Percentiles rank a stretch among this genome's conserved stretches.
Conservation (phyloP, 2,329 filamentous ascomycete genomes). For the Stemphylium beticola region DNA sequence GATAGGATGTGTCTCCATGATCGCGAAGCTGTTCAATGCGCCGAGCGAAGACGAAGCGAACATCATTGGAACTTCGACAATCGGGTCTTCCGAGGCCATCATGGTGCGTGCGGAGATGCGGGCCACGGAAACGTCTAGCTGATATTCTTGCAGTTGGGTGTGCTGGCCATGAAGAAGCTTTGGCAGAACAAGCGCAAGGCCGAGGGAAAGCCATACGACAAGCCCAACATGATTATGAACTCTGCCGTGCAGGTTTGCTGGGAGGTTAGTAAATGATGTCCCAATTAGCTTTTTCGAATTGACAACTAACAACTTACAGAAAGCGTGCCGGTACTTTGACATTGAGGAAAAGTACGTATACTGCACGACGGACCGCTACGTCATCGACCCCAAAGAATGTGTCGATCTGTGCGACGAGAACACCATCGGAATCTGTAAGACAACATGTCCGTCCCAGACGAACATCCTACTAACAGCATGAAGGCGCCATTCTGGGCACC, state of each 20-base stretch:
- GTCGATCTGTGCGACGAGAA: conserved; percentile 70
- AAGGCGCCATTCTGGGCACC: conserved; percentile 78
- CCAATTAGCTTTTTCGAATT: too few relatives aligned
- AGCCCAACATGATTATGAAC: conserved; percentile 94
- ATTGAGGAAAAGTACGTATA: conserved; percentile 84
- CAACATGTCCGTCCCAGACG: not conserved
- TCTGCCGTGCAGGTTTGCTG: conserved; percentile 96
- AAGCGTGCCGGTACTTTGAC: conserved; percentile 81
- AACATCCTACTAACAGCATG: not conserved
- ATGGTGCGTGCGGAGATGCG: conserved; percentile 23
- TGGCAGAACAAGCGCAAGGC: conserved; percentile 89
- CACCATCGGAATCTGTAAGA: conserved; percentile 81
- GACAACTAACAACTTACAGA: conserved; percentile 48
- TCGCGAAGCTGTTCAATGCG: conserved; percentile 80
- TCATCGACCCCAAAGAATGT: conserved; percentile 68
- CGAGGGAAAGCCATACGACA: conserved; percentile 78
- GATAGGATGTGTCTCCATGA: conserved; percentile 58
- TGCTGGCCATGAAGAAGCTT: conserved; percentile 91
- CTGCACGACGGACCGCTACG: conserved; percentile 66
- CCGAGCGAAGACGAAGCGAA: conserved; percentile 65
- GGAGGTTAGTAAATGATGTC: conserved; percentile 59
- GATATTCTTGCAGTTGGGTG: conserved; percentile 60
- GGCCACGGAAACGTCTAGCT: conserved; percentile 1
- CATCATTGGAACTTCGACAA: conserved; percentile 83
- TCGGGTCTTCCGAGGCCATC: conserved; percentile 88